Evolutionary conservation across 768 basidiomycete species (phyloP).

Genomic region (Agrocybe praecox): DNA sequence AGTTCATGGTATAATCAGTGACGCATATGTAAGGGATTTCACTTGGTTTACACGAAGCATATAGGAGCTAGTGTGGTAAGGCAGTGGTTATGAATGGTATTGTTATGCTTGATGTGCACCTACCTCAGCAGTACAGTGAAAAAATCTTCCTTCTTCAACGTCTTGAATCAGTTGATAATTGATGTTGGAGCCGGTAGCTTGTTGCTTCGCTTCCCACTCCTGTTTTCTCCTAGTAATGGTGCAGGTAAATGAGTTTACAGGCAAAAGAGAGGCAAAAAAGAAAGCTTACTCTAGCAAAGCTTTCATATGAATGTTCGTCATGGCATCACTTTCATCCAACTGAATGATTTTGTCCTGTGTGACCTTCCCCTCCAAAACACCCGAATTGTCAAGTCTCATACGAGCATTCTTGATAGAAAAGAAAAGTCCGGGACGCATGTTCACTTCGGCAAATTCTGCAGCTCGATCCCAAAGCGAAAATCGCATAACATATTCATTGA

Average conservation of each 20-base stretch:
- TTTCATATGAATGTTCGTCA: constrained; percentile 37
- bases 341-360: constrained; percentile 43
- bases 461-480: constrained; percentile 65
- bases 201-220: constrained; percentile 37
- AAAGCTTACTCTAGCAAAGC: constrained; percentile 53
- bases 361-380: constrained; percentile 57
- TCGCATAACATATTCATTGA: constrained; percentile 49
- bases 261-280: constrained; percentile 9
- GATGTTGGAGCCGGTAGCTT: constrained; percentile 30
- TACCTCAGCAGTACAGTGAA: constrained; percentile 66
- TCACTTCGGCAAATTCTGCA: constrained; percentile 31
- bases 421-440: constrained; percentile 50
- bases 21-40: constrained; percentile 48
- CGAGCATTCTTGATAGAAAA: constrained; percentile 58
- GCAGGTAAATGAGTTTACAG: background rate
- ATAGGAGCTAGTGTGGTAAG: constrained; percentile 44
- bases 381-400: constrained; percentile 34
- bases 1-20: constrained; percentile 66
- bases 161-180: constrained; percentile 52
- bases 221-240: constrained; percentile 48
- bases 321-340: constrained; percentile 42
- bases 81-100: background rate
- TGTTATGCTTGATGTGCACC: background rate
- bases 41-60: constrained; percentile 32
- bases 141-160: constrained; percentile 40